Evolutionary conservation across 2,329 filamentous ascomycete species (phyloP), one percentile per base, ranked within the genome.

Genomic region (Dactylella cylindrospora): DNA sequence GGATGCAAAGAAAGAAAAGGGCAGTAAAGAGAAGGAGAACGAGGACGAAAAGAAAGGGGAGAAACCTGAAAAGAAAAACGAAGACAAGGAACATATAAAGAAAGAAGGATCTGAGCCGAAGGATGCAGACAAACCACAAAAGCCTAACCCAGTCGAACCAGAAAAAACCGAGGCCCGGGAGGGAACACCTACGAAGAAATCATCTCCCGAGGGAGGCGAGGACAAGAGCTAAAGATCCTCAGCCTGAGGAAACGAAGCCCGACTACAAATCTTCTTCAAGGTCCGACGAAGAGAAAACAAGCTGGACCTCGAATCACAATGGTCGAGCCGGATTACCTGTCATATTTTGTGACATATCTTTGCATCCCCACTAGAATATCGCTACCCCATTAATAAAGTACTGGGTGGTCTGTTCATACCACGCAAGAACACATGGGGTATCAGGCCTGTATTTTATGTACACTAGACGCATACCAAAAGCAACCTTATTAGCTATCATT

Each of bases 121-220:
- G 47, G 67, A 68, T 66, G 65, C 66, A 60, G 49, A 33, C 31
- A 40, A 65, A 54, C 29, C 52, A 31, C 33, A 51, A 31, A 47
- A 59, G 39, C 52, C 64, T 61, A 49, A 44, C 57, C 26, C 35
- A 36, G 35, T 61, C 20, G n/a, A 36, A 67, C 6, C 12, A 40
- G 36, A 40, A 40, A n/a, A 35, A 5, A 13, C 32, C 32, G 17
- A 35, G 17, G 5, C 32, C 5, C n/a, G 32, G 12, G n/a, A 35
- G n/a, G 32, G 17, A 13, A n/a, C 5, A 35, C 12, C n/a, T 35
- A 15, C 32, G 12, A 15, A 35, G n/a, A 13, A 35, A 13, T n/a
- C n/a, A n/a, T n/a, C n/a, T n/a, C 32, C 32, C 32, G 5, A 35
- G n/a, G 5, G 32, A 35, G 32, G 5, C 32, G 17, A 12, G 12